Evolutionary conservation across 148 eudicot species (phyloP), one percentile per base, ranked within the genome.

Genomic region (Cornus suecica): DNA sequence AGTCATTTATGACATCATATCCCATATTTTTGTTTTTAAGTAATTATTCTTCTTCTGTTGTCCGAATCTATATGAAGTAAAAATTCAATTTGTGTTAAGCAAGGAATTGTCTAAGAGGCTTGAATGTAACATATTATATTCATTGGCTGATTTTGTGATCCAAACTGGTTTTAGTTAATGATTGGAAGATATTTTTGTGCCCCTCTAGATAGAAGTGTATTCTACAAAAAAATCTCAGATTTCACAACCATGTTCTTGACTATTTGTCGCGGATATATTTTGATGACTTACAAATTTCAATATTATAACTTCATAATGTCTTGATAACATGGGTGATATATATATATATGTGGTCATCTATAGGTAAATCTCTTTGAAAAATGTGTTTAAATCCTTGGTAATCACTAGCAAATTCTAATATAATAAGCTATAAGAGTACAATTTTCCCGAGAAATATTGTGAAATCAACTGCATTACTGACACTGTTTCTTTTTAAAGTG

Each of bases 11-110:
- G 15, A 25, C 20, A 25, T 23, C 58, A 69, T 68, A n/a, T 37
- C 69, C 69, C 69, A 31, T 66, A 66, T 31, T 24, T 66, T 66
- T 66, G 45, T 66, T 66, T 66, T 22, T 30, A 66, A 30, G 42
- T 31, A 20, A 31, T 29, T 66, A 20, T 20, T 30, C 6, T 34
- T 68, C 51, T 32, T 34, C 1, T 23, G 51, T 37, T 68, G 51
- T 68, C 71, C 18, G 6, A 68, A 68, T 68, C 28, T 22, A 1
- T 9, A 27, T 30, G 69, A 67, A 31, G 11, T 25, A 8, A 45
- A 20, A 13, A 2, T 16, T 32, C 31, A 23, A 66, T 66, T 32
- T 11, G 70, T 32, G 9, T 37, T 37, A 37, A 13, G 54, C 20
- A 48, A 48, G 15, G 16, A 37, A 37, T 34, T 18, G 2, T 8